Percentiles rank a stretch among this genome's conserved stretches.
Conservation (phyloP, 805 yeast genomes). For the Starmerella etchellsii region DNA sequence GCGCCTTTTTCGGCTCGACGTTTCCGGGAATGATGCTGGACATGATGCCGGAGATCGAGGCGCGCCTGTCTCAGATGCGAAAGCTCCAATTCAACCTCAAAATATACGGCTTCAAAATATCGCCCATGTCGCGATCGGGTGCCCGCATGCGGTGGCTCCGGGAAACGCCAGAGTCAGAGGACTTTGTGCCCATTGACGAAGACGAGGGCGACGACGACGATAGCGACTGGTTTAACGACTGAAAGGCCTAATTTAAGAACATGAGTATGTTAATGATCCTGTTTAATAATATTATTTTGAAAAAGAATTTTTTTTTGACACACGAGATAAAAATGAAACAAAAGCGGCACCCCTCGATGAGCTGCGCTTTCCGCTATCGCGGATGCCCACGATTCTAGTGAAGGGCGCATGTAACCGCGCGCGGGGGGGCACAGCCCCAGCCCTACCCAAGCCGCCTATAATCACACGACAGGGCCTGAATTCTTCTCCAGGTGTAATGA, state of each 20-base stretch:
- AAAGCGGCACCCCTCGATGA: no score
- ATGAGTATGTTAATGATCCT: no score
- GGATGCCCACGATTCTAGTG: no score
- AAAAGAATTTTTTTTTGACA: no score
- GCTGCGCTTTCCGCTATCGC: no score
- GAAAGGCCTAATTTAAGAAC: no score
- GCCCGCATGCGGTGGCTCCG: constrained; percentile 96
- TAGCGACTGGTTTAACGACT: constrained; percentile 5
- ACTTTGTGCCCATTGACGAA: constrained; percentile 37
- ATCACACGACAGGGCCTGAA: no score
- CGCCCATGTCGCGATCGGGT: constrained; percentile 61
- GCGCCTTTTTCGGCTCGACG: constrained; percentile 93
- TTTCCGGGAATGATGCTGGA: constrained; percentile 87
- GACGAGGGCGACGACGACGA: constrained; percentile 8
- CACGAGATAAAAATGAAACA: no score
- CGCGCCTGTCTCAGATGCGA: constrained; percentile 51
- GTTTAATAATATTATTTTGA: no score
- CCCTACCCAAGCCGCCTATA: no score
- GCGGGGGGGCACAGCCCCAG: no score
- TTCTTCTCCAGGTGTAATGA: neutral
- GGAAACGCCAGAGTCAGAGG: constrained; percentile 48
- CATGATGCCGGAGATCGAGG: constrained; percentile 81
- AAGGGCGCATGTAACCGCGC: no score
- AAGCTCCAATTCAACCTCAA: constrained; percentile 46
- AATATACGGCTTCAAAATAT: constrained; percentile 75